A percentile compares a stretch with the other conserved stretches of the same genome.
Evolutionary conservation across 495 filamentous ascomycete species (phyloP).

Genomic region (Lindgomyces ingoldianus): DNA sequence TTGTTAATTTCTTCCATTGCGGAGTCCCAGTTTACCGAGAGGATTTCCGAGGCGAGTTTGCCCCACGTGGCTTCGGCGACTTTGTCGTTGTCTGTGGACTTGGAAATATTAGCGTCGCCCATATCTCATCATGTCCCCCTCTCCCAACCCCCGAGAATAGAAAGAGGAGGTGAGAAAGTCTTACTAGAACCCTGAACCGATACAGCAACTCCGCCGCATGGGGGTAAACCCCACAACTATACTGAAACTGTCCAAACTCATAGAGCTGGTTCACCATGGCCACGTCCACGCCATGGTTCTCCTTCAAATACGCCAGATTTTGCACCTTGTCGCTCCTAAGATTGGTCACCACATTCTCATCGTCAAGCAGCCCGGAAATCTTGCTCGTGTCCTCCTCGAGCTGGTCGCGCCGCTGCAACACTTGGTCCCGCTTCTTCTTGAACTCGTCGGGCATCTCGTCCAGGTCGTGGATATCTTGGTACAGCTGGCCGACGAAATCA

Average conservation of each 20-base stretch:
- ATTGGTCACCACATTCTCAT: constrained; percentile 83
- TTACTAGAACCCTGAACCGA: constrained; percentile 84
- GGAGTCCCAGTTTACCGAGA: constrained; percentile 88
- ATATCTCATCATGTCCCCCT: neutral
- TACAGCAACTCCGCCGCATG: constrained; percentile 87
- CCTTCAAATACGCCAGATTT: constrained; percentile 94
- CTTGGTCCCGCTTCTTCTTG: constrained; percentile 81
- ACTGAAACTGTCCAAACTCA: constrained; percentile 93
- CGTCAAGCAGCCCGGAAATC: constrained; percentile 78
- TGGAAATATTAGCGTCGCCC: constrained; percentile 13
- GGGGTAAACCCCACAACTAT: constrained; percentile 89
- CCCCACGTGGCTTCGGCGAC: constrained; percentile 94
- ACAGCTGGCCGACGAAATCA: constrained; percentile 88
- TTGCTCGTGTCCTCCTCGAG: constrained; percentile 82
- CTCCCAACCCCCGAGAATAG: too few species aligned
- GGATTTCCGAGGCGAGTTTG: constrained; percentile 89
- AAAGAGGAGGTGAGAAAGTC: constrained; percentile 3
- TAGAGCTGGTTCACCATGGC: constrained; percentile 94
- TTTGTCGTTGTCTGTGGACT: constrained; percentile 94
- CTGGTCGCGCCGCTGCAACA: constrained; percentile 74
- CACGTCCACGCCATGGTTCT: constrained; percentile 86
- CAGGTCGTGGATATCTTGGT: constrained; percentile 80
- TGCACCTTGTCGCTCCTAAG: constrained; percentile 93
- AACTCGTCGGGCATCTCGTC: constrained; percentile 81
- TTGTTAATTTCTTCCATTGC: constrained; percentile 96